Evolutionary conservation across 2,329 filamentous ascomycete genomes (phyloP).

Genomic region (Paecilomyces sp.): DNA sequence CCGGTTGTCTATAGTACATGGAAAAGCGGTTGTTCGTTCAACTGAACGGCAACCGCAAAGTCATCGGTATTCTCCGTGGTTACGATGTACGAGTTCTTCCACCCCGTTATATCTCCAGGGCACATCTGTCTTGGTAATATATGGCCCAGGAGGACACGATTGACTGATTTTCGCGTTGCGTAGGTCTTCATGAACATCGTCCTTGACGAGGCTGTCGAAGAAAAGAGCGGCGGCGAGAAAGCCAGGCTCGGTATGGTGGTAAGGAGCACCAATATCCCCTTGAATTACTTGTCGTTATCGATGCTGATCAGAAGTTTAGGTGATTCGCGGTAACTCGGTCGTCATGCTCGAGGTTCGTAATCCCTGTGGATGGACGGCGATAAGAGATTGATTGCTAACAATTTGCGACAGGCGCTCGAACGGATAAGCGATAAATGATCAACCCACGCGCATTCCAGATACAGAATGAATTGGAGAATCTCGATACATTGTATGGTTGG

Average conservation of each 20-base stretch:
- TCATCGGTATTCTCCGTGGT: slow-evolving; percentile 86
- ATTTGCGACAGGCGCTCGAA: slow-evolving; percentile 27
- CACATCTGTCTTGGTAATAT: background rate
- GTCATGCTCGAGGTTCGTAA: slow-evolving; percentile 78
- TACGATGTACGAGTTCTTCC: slow-evolving; percentile 70
- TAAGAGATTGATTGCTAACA: background rate
- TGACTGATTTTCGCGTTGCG: background rate
- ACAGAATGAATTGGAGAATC: background rate
- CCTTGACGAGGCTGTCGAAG: slow-evolving; percentile 91
- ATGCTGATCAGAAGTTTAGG: slow-evolving; percentile 40
- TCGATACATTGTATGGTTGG: slow-evolving; percentile 1
- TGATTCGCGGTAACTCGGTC: slow-evolving; percentile 95
- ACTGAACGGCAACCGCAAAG: slow-evolving; percentile 94
- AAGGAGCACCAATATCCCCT: slow-evolving; percentile 33
- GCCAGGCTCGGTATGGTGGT: slow-evolving; percentile 87
- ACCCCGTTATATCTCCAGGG: background rate
- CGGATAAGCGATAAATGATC: slow-evolving; percentile 37
- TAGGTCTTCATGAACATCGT: slow-evolving; percentile 98
- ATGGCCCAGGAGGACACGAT: background rate
- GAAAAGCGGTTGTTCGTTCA: slow-evolving; percentile 98
- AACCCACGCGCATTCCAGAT: background rate
- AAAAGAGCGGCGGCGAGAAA: slow-evolving; percentile 88
- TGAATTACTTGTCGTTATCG: background rate
- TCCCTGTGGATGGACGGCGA: background rate
- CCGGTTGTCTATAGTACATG: slow-evolving; percentile 64